A percentile compares a stretch with the other conserved stretches of the same genome.
Conservation (phyloP, 2,329 filamentous ascomycete species). For the Ceratocystis huliohia region DNA sequence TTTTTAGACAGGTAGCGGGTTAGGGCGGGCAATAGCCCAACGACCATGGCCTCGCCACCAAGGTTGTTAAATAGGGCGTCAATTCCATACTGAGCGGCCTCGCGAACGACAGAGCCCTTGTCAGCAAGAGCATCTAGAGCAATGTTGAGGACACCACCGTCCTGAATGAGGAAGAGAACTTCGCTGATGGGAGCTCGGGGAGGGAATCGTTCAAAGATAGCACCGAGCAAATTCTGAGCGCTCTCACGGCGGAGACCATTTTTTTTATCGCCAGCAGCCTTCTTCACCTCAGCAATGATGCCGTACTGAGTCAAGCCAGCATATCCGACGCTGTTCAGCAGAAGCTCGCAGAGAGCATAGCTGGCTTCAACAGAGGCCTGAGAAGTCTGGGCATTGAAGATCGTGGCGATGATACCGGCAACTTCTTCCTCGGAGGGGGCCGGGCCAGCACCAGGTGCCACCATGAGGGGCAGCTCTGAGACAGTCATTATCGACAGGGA, state of each 20-base stretch:
- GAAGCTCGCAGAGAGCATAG: conserved; percentile 47
- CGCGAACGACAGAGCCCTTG: conserved; percentile 76
- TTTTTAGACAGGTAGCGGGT: conserved; percentile 64
- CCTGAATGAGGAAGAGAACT: conserved; percentile 67
- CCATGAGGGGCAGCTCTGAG: conserved; percentile 29
- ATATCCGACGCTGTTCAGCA: conserved; percentile 43
- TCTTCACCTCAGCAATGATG: conserved; percentile 43
- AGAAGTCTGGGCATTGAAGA: conserved; percentile 58
- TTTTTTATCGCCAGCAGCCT: conserved; percentile 90
- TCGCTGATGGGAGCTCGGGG: conserved; percentile 65
- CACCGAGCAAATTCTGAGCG: conserved; percentile 87
- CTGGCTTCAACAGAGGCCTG: conserved; percentile 53
- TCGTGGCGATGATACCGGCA: conserved; percentile 48
- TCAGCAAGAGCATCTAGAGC: conserved; percentile 80
- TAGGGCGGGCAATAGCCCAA: conserved; percentile 67
- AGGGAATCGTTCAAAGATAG: conserved; percentile 82
- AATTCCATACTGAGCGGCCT: conserved; percentile 86
- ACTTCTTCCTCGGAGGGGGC: conserved; percentile 56
- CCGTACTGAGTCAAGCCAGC: conserved; percentile 42
- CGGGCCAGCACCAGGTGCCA: conserved; percentile 37
- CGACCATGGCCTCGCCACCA: conserved; percentile 68
- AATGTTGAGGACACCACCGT: conserved; percentile 56
- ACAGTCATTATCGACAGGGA: conserved; percentile 8
- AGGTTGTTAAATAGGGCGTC: conserved; percentile 75
- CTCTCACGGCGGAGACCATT: conserved; percentile 73